Conservation (phyloP, 768 basidiomycete genomes). For the Rhizopogon salebrosus region DNA sequence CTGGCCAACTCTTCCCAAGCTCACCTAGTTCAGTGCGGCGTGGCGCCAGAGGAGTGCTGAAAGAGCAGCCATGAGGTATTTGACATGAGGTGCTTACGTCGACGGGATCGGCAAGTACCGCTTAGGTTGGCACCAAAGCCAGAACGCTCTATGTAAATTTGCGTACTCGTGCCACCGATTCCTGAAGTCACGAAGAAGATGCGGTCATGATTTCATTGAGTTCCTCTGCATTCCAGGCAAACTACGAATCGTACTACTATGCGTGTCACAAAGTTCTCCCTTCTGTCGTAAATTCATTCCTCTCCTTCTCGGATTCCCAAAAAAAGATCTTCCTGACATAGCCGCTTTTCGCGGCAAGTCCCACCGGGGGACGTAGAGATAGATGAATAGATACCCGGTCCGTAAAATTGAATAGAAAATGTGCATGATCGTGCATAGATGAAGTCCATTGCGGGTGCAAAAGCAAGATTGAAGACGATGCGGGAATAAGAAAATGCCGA, state of each 20-base stretch:
- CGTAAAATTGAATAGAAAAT: slow-evolving; percentile 15
- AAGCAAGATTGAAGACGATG: slow-evolving; percentile 12
- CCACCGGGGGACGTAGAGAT: slow-evolving; percentile 22
- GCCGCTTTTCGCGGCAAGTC: slow-evolving; percentile 4
- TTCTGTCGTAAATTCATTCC: slow-evolving; percentile 8
- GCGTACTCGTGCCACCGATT: too few species aligned
- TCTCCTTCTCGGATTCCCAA: slow-evolving; percentile 6
- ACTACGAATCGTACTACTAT: slow-evolving; percentile 15
- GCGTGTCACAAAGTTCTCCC: slow-evolving; percentile 14
- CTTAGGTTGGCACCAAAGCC: neutral
- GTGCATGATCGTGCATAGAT: slow-evolving; percentile 11
- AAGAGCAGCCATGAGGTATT: neutral
- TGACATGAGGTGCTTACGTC: neutral
- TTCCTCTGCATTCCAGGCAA: slow-evolving; percentile 32
- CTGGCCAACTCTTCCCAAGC: neutral
- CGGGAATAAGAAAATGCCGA: slow-evolving; percentile 24
- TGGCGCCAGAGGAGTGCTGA: neutral
- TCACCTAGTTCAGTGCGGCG: neutral
- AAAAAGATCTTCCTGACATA: slow-evolving; percentile 5
- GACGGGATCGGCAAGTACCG: neutral
- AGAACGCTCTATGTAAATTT: too few species aligned
- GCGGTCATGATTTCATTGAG: slow-evolving; percentile 37
- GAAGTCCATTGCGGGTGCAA: slow-evolving; percentile 22
- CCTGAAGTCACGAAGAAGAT: slow-evolving; percentile 9
- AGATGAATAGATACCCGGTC: slow-evolving; percentile 26